Evolutionary conservation across 805 yeast species (phyloP).

Genomic region (Huiozyma sinensis): DNA sequence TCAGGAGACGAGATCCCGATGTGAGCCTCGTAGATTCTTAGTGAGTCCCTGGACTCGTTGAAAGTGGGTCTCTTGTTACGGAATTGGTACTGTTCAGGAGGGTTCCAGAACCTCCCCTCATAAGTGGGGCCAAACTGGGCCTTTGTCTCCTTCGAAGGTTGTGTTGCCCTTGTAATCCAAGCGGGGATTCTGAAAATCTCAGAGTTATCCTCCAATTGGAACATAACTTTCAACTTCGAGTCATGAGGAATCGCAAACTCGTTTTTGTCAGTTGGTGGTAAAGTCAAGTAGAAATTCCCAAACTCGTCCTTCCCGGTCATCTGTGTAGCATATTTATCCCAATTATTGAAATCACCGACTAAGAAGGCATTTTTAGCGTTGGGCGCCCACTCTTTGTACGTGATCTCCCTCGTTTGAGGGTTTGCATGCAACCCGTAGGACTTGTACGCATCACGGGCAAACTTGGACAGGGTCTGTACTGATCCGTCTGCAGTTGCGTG

Average conservation of each 20-base stretch:
- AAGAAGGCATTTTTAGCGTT: slow-evolving; percentile 64
- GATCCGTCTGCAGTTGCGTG: slow-evolving; percentile 29
- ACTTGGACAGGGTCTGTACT: slow-evolving; percentile 56
- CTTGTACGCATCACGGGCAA: slow-evolving; percentile 64
- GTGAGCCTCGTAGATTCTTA: slow-evolving; percentile 89
- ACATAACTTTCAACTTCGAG: slow-evolving; percentile 60
- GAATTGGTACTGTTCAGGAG: slow-evolving; percentile 47
- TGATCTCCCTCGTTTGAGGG: slow-evolving; percentile 39
- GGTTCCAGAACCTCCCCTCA: slow-evolving; percentile 94
- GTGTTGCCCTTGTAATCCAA: slow-evolving; percentile 78
- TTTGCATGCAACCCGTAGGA: slow-evolving; percentile 67
- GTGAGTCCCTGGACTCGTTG: slow-evolving; percentile 32
- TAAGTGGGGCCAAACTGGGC: slow-evolving; percentile 38
- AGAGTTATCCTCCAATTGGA: slow-evolving; percentile 58
- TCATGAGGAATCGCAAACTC: slow-evolving; percentile 67
- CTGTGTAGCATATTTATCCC: slow-evolving; percentile 52
- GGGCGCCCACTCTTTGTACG: slow-evolving; percentile 82
- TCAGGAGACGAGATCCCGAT: slow-evolving; percentile 91
- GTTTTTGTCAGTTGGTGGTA: slow-evolving; percentile 39
- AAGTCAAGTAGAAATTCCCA: slow-evolving; percentile 56
- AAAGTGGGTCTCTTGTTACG: slow-evolving; percentile 54
- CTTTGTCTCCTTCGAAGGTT: slow-evolving; percentile 44
- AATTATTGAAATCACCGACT: slow-evolving; percentile 87
- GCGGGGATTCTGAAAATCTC: slow-evolving; percentile 76
- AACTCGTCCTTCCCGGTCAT: slow-evolving; percentile 46